phyloP scores from a whole-genome alignment of 2,329 filamentous ascomycete species.

The Periconia digitata region DNA sequence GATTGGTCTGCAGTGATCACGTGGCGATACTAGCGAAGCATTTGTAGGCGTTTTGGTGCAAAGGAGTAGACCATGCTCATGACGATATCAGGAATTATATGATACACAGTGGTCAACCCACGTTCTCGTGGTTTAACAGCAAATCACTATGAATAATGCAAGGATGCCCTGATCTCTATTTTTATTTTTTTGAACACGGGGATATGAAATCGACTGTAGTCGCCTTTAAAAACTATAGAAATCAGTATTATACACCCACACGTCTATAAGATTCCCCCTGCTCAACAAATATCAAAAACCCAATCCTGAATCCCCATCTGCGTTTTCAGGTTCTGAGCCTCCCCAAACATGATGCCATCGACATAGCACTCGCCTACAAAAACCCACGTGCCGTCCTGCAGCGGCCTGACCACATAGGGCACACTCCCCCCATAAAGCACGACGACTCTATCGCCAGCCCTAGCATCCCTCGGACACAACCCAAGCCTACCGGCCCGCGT shows the following conservation, averaged over 20 bases:
- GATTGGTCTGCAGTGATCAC: constrained; percentile 29
- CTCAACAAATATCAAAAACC: constrained; percentile 6
- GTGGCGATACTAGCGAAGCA: constrained; percentile 4
- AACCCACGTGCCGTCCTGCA: constrained; percentile 1
- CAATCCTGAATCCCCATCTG: constrained; percentile 2
- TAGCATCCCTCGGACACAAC: constrained; percentile 8
- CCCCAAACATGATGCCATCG: constrained; percentile 15
- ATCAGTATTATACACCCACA: no score
- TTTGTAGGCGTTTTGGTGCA: constrained; percentile 7
- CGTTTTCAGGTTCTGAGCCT: background rate
- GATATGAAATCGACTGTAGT: no score
- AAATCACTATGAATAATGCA: no score
- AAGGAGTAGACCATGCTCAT: background rate
- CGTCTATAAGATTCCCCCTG: background rate
- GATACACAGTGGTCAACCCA: no score
- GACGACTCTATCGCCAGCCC: constrained; percentile 2
- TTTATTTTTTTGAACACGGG: no score
- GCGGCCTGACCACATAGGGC: constrained; percentile 9
- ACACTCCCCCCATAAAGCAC: constrained; percentile 13
- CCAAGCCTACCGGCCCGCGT: constrained; percentile 4
- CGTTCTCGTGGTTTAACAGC: no score
- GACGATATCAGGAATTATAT: background rate
- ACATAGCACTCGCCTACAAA: constrained; percentile 15
- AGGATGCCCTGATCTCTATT: no score
- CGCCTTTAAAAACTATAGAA: no score